A percentile compares a stretch with the other conserved stretches of the same genome.
phyloP scores from a whole-genome alignment of 257 asterid genomes.

The Solanum appendiculatum region DNA sequence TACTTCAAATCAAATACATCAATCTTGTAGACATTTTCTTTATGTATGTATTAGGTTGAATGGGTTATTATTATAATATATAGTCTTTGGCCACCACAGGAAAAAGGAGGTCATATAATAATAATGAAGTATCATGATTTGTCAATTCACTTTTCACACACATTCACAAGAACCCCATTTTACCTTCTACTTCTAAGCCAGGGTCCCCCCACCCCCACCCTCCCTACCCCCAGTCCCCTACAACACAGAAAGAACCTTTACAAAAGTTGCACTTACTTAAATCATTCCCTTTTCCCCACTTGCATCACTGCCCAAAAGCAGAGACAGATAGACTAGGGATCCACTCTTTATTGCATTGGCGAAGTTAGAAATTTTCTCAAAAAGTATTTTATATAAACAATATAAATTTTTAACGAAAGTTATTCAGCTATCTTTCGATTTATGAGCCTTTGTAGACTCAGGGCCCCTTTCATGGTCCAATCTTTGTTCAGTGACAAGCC shows the following conservation, averaged over 20 bases:
- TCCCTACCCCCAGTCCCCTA: background rate
- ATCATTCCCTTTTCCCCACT: slow-evolving; percentile 28
- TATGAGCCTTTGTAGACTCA: background rate
- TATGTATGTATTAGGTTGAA: slow-evolving; percentile 11
- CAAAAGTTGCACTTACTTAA: slow-evolving; percentile 8
- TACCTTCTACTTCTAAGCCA: slow-evolving; percentile 4
- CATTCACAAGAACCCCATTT: slow-evolving; percentile 19
- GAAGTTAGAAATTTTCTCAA: background rate
- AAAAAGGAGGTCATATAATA: slow-evolving; percentile 4
- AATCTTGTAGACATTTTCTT: slow-evolving; percentile 2
- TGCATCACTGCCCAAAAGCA: background rate
- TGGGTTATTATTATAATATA: background rate
- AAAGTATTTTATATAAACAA: background rate
- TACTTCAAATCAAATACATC: background rate
- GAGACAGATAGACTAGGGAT: background rate
- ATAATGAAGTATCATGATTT: slow-evolving; percentile 11
- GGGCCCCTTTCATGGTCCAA: background rate
- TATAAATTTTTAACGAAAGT: background rate
- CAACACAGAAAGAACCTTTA: slow-evolving; percentile 14
- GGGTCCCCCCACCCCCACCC: slow-evolving; percentile 6
- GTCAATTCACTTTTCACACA: slow-evolving; percentile 23
- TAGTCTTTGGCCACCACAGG: slow-evolving; percentile 16
- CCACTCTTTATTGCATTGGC: background rate
- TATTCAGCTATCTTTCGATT: background rate
- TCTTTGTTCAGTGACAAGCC: background rate